Evolutionary conservation across 805 yeast species (phyloP).

Genomic region (Starmerella apis): DNA sequence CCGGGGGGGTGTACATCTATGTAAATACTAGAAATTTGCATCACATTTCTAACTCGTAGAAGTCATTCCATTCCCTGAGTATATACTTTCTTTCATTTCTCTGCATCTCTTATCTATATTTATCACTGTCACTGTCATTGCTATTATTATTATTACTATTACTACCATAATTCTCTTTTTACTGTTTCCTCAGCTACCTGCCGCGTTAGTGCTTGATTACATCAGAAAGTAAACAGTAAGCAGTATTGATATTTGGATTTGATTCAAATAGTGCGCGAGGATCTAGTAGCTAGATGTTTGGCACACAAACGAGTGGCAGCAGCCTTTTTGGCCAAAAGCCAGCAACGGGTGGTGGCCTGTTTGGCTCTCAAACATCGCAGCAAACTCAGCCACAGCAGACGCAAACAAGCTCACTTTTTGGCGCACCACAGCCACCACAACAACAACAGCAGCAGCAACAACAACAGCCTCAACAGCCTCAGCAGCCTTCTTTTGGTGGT

Average conservation of each 20-base stretch:
- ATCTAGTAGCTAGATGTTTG: background rate
- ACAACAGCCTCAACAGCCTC: conserved; percentile 4
- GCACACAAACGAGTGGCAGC: conserved; percentile 21
- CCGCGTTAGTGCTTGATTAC: no score
- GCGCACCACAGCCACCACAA: conserved; percentile 7
- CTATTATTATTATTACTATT: no score
- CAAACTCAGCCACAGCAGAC: conserved; percentile 7
- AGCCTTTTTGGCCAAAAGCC: conserved; percentile 33
- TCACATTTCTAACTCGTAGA: no score
- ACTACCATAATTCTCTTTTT: no score
- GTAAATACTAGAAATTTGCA: no score
- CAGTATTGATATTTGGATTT: background rate
- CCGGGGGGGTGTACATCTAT: no score
- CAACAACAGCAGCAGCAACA: conserved; percentile 8
- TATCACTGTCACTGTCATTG: background rate
- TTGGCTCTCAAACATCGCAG: conserved; percentile 25
- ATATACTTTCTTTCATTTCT: no score
- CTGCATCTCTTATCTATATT: no score
- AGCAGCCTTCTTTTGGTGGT: conserved; percentile 12
- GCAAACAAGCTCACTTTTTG: conserved; percentile 1
- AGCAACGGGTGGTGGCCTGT: conserved; percentile 23
- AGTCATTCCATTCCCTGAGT: no score
- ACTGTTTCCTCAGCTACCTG: no score
- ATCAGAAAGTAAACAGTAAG: conserved; percentile 4
- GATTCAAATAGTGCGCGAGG: no score